Percentiles rank a stretch among this genome's conserved stretches.
phyloP scores from a whole-genome alignment of 169 alveolate species.

The Blepharisma undulans region DNA sequence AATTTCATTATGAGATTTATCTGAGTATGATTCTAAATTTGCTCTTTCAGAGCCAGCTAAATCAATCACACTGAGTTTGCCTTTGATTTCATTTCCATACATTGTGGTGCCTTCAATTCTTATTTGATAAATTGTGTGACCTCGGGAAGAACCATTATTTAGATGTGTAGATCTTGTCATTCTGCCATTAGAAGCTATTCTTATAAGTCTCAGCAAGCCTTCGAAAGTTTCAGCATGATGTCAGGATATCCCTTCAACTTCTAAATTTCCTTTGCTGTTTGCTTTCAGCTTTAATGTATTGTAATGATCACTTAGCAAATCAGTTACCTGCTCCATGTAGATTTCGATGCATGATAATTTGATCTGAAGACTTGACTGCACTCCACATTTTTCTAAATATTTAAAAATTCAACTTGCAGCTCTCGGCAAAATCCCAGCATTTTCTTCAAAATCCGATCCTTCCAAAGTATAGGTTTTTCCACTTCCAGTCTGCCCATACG shows the following conservation, averaged over 20 bases:
- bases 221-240: conserved; percentile 30
- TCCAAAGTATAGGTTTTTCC: conserved; percentile 65
- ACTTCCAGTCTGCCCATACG: conserved; percentile 62
- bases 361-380: conserved; percentile 12
- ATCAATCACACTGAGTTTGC: conserved; percentile 53
- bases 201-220: conserved; percentile 31
- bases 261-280: conserved; percentile 38
- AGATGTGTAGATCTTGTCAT: conserved; percentile 39
- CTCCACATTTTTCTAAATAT: conserved; percentile 35
- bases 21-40: neutral
- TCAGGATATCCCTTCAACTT: conserved; percentile 43
- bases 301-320: conserved; percentile 25
- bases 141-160: conserved; percentile 54
- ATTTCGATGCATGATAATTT: conserved; percentile 49
- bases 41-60: conserved; percentile 64
- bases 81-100: neutral
- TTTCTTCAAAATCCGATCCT: conserved; percentile 41
- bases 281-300: neutral
- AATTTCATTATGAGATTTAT: conserved; percentile 12
- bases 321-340: conserved; percentile 50
- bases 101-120: conserved; percentile 38
- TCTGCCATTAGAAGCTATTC: conserved; percentile 37
- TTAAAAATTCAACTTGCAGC: conserved; percentile 42
- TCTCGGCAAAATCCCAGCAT: conserved; percentile 57
- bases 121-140: conserved; percentile 53